Percentiles rank a stretch among this genome's conserved stretches.
These are phyloP conservation scores for Yarrowia sp. DNA, from an alignment of 805 yeast species.

Conservation along the genomic window DNA sequence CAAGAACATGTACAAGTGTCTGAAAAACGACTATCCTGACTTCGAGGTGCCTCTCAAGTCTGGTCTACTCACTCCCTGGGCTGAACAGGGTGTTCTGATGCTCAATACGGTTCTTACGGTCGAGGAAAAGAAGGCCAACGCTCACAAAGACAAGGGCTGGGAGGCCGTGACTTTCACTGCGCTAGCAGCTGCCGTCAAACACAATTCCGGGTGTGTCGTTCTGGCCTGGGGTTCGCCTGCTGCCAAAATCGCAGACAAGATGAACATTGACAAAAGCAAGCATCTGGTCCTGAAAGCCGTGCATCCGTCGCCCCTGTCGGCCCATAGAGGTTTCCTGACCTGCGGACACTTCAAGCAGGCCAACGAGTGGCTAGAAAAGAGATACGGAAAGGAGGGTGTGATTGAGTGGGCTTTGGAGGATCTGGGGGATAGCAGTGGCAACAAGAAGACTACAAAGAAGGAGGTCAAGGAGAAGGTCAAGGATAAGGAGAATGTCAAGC, in stretches of 20 bases:
- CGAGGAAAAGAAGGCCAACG: slow-evolving; percentile 89
- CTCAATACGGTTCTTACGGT: slow-evolving; percentile 91
- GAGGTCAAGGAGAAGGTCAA: background rate
- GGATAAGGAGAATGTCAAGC: background rate
- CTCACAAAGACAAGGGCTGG: slow-evolving; percentile 93
- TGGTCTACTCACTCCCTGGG: slow-evolving; percentile 84
- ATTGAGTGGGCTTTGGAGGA: slow-evolving; percentile 74
- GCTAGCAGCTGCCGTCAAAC: slow-evolving; percentile 57
- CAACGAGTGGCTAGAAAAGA: slow-evolving; percentile 73
- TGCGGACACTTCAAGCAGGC: slow-evolving; percentile 75
- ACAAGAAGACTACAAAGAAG: background rate
- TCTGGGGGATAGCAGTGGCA: background rate
- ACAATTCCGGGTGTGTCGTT: slow-evolving; percentile 53
- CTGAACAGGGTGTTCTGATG: slow-evolving; percentile 83
- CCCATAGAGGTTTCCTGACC: slow-evolving; percentile 83
- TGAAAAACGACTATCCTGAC: slow-evolving; percentile 70
- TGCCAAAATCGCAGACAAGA: slow-evolving; percentile 60
- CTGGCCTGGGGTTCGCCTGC: slow-evolving; percentile 88
- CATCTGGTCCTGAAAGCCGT: slow-evolving; percentile 70
- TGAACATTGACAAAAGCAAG: slow-evolving; percentile 46
- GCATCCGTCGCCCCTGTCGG: slow-evolving; percentile 96
- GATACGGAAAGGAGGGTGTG: slow-evolving; percentile 53
- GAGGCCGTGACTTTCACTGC: slow-evolving; percentile 83
- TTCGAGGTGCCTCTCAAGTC: slow-evolving; percentile 62
- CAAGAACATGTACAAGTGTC: slow-evolving; percentile 81